phyloP scores from a whole-genome alignment of 2,329 filamentous ascomycete genomes.

The Rutstroemia sydowiana region DNA sequence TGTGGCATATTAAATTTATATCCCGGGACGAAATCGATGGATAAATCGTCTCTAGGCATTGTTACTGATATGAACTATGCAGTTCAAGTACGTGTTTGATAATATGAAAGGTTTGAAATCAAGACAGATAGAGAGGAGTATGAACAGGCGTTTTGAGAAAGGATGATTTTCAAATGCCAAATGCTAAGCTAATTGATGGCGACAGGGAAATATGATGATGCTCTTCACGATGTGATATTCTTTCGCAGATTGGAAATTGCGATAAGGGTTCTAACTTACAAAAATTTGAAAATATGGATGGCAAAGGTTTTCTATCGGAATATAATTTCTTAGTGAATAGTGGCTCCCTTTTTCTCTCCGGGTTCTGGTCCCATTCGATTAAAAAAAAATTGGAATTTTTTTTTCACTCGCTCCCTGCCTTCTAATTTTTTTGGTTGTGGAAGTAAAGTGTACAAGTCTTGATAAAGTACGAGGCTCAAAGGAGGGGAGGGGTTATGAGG shows the following conservation, averaged over 20 bases:
- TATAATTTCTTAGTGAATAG: too few species aligned
- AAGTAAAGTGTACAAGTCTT: constrained; percentile 6
- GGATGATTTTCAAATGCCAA: neutral
- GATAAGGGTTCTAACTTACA: neutral
- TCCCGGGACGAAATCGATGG: constrained; percentile 56
- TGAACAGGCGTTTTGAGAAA: neutral
- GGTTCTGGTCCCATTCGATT: neutral
- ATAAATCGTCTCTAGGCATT: constrained; percentile 68
- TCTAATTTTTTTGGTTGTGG: neutral
- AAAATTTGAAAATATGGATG: too few species aligned
- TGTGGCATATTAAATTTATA: constrained; percentile 49
- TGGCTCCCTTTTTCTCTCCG: neutral
- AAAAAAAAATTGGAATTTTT: neutral
- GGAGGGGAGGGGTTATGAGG: neutral
- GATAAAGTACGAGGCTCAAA: constrained; percentile 2
- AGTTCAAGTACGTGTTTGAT: constrained; percentile 3
- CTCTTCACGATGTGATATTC: neutral
- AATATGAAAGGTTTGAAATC: neutral
- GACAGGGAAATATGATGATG: neutral
- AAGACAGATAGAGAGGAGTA: constrained; percentile 5
- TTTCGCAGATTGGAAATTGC: neutral
- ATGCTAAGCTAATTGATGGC: too few species aligned
- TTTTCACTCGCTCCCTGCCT: constrained; percentile 4
- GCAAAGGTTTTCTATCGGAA: too few species aligned
- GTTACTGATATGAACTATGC: constrained; percentile 43